phyloP scores from a whole-genome alignment of 1,284 basidiomycete species.

The Puccinia horiana region DNA sequence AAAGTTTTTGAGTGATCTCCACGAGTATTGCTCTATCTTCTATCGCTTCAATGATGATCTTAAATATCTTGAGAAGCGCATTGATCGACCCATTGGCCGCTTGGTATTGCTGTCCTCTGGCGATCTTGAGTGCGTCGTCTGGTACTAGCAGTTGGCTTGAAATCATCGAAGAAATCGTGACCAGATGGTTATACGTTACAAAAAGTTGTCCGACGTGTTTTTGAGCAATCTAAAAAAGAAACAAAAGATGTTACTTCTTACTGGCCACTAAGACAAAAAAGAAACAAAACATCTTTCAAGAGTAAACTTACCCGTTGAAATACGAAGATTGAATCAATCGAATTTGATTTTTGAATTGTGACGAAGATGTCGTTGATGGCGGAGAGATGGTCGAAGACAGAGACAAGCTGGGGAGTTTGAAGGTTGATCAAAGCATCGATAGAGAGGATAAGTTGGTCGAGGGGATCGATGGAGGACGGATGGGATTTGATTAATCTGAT shows the following conservation, averaged over 20 bases:
- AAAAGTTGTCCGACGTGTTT: background rate
- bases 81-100: background rate
- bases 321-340: background rate
- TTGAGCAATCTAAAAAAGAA: background rate
- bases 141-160: background rate
- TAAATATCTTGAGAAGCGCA: constrained; percentile 3
- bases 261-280: background rate
- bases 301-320: background rate
- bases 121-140: background rate
- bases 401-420: background rate
- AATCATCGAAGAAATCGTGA: background rate
- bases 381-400: background rate
- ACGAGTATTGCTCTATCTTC: constrained; percentile 60
- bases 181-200: background rate
- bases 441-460: background rate
- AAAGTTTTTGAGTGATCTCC: constrained; percentile 55
- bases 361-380: background rate
- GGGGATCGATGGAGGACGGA: background rate
- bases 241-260: background rate
- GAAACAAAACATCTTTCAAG: background rate
- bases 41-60: constrained; percentile 63
- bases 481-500: background rate
- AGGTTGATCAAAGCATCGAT: background rate
- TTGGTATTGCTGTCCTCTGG: background rate
- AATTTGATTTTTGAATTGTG: background rate